Evolutionary conservation across 176 grass and related monocot genomes (phyloP), one percentile per base, ranked within the genome.

Genomic region (Juncus inflexus): DNA sequence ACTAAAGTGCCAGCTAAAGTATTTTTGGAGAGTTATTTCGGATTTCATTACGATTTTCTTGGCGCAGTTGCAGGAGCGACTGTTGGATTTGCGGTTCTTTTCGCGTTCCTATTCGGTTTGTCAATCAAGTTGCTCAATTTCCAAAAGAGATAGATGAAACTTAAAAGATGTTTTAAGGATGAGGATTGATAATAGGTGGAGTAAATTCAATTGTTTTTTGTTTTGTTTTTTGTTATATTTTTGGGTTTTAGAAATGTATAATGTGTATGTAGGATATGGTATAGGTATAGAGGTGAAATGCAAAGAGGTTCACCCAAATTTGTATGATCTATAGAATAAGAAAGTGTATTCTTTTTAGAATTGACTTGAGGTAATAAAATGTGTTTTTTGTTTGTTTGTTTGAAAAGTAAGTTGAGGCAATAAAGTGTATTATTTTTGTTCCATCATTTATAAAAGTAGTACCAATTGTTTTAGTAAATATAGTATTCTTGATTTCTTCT

Each of bases 121-220:
- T 74, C 81, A 35, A 84, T 84, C 54, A 84, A 84, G 63, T 14
- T 75, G 43, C 81, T 84, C 50, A 84, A 84, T 50, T 84, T 84
- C 69, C 81, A 84, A 59, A 74, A 59, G 35, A 74, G 81, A 61
- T 61, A 61, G 58, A 55, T 84, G 64, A 84, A 56, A 12, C 3
- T 15, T 66, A 15, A 4, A 50, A 11, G n/a, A 6, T 7, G 7
- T 65, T 65, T 41, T 64, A 40, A 42, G 61, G 19, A 42, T 7
- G 13, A 12, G 61, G n/a, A 57, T 57, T 5, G 4, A 57, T 66
- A 50, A 45, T 6, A 66, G 63, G 12, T 40, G 37, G 63, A 66
- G 15, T 40, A 40, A 63, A 11, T 63, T 11, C 15, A 63, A 40
- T 63, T 61, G 57, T 61, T 41, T 45, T 56, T 16, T 28, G 37